phyloP scores from a whole-genome alignment of 805 yeast species.

The Cyberlindnera americana region DNA sequence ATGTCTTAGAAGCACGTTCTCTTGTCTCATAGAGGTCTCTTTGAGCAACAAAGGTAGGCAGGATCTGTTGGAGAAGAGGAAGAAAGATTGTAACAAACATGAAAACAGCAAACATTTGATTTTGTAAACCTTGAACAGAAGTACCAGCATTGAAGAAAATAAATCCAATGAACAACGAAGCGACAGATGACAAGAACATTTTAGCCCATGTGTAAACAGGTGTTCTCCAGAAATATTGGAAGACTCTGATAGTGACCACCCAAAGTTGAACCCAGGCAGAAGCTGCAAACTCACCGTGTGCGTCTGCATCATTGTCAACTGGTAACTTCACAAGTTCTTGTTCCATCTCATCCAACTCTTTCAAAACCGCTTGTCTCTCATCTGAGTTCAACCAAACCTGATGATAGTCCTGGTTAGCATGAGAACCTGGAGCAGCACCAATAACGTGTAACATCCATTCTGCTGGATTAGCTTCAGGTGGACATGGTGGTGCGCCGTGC shows the following conservation, averaged over 20 bases:
- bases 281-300: constrained; percentile 44
- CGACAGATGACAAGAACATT: constrained; percentile 45
- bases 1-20: constrained; percentile 69
- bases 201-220: constrained; percentile 61
- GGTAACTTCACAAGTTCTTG: constrained; percentile 39
- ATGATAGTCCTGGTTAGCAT: constrained; percentile 65
- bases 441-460: constrained; percentile 90
- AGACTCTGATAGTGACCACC: constrained; percentile 49
- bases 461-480: constrained; percentile 70
- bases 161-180: constrained; percentile 67
- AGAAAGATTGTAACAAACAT: constrained; percentile 58
- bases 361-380: constrained; percentile 54
- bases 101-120: constrained; percentile 75
- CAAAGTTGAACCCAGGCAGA: constrained; percentile 37
- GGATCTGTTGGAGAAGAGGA: constrained; percentile 57
- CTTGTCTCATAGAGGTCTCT: constrained; percentile 68
- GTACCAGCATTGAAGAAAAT: constrained; percentile 66
- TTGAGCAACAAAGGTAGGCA: constrained; percentile 58
- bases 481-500: constrained; percentile 64
- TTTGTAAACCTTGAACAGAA: constrained; percentile 68
- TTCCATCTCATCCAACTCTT: constrained; percentile 64
- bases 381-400: constrained; percentile 74
- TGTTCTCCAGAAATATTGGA: constrained; percentile 66
- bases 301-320: constrained; percentile 23
- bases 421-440: constrained; percentile 80